Evolutionary conservation across 225 moss, liverwort and hornwort species (phyloP), one percentile per base, ranked within the genome.

Genomic region (Physcomitrium patens): DNA sequence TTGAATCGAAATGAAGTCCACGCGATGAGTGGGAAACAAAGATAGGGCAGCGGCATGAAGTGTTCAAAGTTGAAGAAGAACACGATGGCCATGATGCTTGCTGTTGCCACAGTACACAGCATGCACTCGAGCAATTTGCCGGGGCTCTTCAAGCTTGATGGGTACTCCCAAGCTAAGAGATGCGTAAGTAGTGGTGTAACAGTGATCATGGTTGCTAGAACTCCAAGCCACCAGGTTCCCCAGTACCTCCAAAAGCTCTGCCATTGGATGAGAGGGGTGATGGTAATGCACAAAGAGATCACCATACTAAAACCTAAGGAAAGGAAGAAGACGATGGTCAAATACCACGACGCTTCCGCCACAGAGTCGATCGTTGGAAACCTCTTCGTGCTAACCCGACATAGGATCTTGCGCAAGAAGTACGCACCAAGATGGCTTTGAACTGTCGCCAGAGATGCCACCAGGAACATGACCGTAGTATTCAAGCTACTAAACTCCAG

Each of bases 141-240:
- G 53, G 81, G 77, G 18, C 69, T 24, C 45, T 68, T 18, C 61
- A 81, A 65, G 64, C 24, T 76, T 14, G 70, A 47, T 37, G 28
- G 50, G 9, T 63, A 53, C 48, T 44, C 19, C 70, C 78, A 14
- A 7, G 72, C 77, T 12, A 87, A 47, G 28, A 68, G 8, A 57
- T 89, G 85, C 46, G 87, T 86, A 68, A 87, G 46, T 11, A 80
- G 78, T 17, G 92, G 89, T 0, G 89, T 76, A 44, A 92, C 48
- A 7, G 89, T 83, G 1, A 87, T 70, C 77, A 75, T 77, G 3
- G 74, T 86, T 10, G 89, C 82, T 19, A 89, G 70, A 41, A 79
- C 82, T 28, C 86, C 86, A 47, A 89, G 43, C 84, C 86, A 92
- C 76, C 82, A 80, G 5, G 92, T 92, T 20, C 86, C 69, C 92